A percentile compares a stretch with the other conserved stretches of the same genome.
phyloP scores from a whole-genome alignment of 2,329 filamentous ascomycete species.

The Aspergillus neoniger region DNA sequence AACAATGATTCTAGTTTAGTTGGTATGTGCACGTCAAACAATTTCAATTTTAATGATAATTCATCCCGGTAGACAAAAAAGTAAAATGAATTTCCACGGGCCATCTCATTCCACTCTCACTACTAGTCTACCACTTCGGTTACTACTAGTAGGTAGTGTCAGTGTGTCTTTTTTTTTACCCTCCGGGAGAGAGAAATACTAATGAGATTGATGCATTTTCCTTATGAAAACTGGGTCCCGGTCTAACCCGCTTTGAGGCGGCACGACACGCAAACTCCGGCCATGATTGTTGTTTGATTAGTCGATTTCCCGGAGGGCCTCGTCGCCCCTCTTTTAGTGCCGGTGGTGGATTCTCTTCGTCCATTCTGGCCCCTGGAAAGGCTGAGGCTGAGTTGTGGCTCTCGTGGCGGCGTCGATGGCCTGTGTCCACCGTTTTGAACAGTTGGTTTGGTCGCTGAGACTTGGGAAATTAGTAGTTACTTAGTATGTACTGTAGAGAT shows the following conservation, averaged over 20 bases:
- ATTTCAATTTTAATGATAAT: too few relatives aligned
- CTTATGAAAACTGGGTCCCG: conserved; percentile 5
- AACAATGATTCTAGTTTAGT: too few relatives aligned
- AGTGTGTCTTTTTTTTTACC: too few relatives aligned
- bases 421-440: too few relatives aligned
- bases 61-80: neutral
- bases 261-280: conserved; percentile 5
- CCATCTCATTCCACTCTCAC: neutral
- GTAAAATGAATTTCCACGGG: neutral
- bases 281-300: neutral
- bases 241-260: conserved; percentile 2
- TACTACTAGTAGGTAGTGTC: too few relatives aligned
- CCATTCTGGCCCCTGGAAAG: conserved; percentile 9
- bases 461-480: too few relatives aligned
- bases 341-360: conserved; percentile 1
- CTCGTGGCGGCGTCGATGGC: neutral
- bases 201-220: conserved; percentile 10
- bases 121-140: too few relatives aligned
- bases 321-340: neutral
- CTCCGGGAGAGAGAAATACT: too few relatives aligned
- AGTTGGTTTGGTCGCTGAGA: too few relatives aligned
- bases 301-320: neutral
- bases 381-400: conserved; percentile 16
- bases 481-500: too few relatives aligned
- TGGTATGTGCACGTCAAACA: neutral